Evolutionary conservation across 2,329 filamentous ascomycete species (phyloP).

Genomic region (Diaporthe citri): DNA sequence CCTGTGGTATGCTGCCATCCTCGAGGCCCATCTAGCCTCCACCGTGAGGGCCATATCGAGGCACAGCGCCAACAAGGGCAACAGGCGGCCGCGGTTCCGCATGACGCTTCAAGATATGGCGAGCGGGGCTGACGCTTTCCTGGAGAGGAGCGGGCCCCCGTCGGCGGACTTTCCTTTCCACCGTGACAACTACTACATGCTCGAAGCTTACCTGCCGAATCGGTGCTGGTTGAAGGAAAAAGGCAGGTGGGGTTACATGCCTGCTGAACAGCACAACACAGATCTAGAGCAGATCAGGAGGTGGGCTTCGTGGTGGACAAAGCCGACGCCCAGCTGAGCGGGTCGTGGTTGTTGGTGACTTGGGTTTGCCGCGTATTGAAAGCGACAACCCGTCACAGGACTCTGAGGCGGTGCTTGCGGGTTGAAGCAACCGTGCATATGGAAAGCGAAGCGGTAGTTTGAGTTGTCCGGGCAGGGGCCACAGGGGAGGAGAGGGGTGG

Average conservation of each 20-base stretch:
- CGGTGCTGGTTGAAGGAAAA: constrained; percentile 63
- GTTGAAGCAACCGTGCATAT: background rate
- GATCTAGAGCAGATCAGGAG: constrained; percentile 51
- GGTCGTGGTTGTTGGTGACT: background rate
- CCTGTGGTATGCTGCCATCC: constrained; percentile 62
- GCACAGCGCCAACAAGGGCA: constrained; percentile 63
- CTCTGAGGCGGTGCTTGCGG: background rate
- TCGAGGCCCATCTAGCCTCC: constrained; percentile 48
- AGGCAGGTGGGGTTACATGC: constrained; percentile 63
- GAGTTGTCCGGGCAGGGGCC: background rate
- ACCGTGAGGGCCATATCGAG: constrained; percentile 49
- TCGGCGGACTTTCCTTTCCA: constrained; percentile 66
- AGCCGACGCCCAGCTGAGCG: background rate
- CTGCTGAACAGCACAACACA: constrained; percentile 53
- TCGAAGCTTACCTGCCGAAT: constrained; percentile 69
- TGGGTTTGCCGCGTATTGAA: background rate
- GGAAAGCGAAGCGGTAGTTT: constrained; percentile 6
- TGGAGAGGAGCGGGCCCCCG: constrained; percentile 63
- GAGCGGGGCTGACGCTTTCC: constrained; percentile 62
- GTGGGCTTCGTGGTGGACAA: constrained; percentile 41
- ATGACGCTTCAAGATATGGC: constrained; percentile 56
- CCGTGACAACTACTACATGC: constrained; percentile 70
- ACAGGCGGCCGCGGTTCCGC: constrained; percentile 53
- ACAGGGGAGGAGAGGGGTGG: background rate
- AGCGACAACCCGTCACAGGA: background rate